These are phyloP conservation scores for Hyphodiscus sp. DNA, from an alignment of 2,329 filamentous ascomycete species.

Conservation along the genomic window DNA sequence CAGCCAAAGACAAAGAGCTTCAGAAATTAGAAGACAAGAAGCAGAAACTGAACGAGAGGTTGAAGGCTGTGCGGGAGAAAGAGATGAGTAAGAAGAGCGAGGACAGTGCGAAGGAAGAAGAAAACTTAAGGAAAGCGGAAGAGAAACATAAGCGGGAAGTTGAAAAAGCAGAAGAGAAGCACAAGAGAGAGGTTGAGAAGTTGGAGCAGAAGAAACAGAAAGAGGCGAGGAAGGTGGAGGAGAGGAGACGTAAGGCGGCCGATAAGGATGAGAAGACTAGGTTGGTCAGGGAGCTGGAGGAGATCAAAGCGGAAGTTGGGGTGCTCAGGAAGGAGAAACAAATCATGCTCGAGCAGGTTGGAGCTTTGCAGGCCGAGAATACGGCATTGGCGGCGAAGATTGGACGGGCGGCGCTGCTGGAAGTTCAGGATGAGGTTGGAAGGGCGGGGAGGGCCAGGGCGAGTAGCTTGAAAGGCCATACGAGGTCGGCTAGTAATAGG, in stretches of 20 bases:
- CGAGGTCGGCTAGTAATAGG: constrained; percentile 9
- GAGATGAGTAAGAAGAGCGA: constrained; percentile 36
- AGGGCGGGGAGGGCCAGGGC: constrained; percentile 18
- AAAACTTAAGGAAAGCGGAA: constrained; percentile 48
- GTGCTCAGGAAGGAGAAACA: constrained; percentile 49
- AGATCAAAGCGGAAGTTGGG: constrained; percentile 44
- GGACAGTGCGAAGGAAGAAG: constrained; percentile 45
- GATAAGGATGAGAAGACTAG: constrained; percentile 49
- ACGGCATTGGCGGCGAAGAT: constrained; percentile 49
- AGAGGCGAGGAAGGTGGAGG: constrained; percentile 55
- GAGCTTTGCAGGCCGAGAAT: constrained; percentile 53
- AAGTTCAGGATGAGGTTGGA: constrained; percentile 19
- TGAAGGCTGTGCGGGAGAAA: constrained; percentile 48
- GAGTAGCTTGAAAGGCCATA: constrained; percentile 18
- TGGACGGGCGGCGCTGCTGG: constrained; percentile 36
- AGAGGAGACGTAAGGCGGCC: constrained; percentile 41
- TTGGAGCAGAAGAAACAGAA: constrained; percentile 56
- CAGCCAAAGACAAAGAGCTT: constrained; percentile 56
- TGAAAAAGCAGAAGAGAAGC: constrained; percentile 61
- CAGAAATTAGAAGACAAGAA: constrained; percentile 55
- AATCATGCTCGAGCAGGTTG: constrained; percentile 47
- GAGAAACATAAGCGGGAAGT: constrained; percentile 59
- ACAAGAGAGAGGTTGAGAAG: constrained; percentile 56
- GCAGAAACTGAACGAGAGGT: constrained; percentile 55
- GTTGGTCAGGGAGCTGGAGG: constrained; percentile 47